Conservation (phyloP, 768 basidiomycete species). For the Lyophyllum decastes region DNA sequence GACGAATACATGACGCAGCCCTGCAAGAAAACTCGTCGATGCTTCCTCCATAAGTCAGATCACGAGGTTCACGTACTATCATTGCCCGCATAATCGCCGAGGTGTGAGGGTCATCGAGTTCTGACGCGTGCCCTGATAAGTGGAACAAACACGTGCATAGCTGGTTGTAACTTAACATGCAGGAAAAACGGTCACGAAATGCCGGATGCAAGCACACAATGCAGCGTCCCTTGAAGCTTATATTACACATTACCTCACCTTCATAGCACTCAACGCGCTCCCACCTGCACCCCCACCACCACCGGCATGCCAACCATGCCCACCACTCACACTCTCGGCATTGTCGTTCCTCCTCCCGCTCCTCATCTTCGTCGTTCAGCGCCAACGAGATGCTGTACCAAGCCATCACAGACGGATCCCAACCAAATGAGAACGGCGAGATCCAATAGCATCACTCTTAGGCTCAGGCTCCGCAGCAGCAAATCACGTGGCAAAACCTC, state of each 20-base stretch:
- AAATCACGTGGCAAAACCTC: not conserved
- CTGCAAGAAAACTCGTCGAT: not conserved
- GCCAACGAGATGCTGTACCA: slow-evolving; percentile 48
- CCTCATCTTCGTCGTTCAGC: slow-evolving; percentile 36
- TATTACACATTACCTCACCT: no score
- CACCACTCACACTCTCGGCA: slow-evolving; percentile 15
- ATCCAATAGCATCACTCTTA: no score
- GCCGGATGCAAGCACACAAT: no score
- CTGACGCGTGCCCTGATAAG: no score
- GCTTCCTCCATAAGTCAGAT: not conserved
- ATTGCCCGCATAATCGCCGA: not conserved
- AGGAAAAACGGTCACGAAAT: no score
- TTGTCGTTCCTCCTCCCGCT: slow-evolving; percentile 31
- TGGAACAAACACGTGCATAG: no score
- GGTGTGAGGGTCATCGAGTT: not conserved
- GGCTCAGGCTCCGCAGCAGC: not conserved
- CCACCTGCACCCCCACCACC: not conserved
- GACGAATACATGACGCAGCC: not conserved
- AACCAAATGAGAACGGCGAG: not conserved
- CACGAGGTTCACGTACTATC: not conserved
- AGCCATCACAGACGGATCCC: slow-evolving; percentile 31
- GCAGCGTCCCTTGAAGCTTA: no score
- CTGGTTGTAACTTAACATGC: no score
- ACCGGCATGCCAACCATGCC: not conserved
- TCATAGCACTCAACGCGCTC: no score